Evolutionary conservation across 2,329 filamentous ascomycete genomes (phyloP), one percentile per base, ranked within the genome.

Genomic region (Cordyceps tenuipes): DNA sequence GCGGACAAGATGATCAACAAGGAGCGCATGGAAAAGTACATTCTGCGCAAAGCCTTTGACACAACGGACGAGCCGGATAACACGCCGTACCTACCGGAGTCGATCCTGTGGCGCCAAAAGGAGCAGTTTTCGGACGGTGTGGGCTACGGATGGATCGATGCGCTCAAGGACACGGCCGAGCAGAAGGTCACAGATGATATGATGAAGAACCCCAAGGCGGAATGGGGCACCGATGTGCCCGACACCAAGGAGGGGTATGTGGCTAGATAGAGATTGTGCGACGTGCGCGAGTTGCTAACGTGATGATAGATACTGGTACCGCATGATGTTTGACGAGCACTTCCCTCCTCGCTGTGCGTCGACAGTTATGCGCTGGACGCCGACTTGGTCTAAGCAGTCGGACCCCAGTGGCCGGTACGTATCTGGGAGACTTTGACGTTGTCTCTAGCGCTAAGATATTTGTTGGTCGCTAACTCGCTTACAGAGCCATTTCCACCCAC

Each of bases 51-150:
- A 77, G 95, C 94, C 3, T 99, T 99, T 72, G 94, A 99, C 76
- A 96, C 91, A 34, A 84, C 83, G 52, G 91, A 93, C 70, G 89
- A 96, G 76, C 91, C 92, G 17, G 86, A 82, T 52, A 83, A 82
- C 53, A 77, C 89, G 73, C 86, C 94, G 10, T 99, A 97, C 78
- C 85, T 99, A n/a, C 94, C 95, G 8, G 87, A 96, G 19, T 86
- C 92, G 73, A 99, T 99, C 68, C 86, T 99, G 60, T 99, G 91
- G 89, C 84, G 95, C 72, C 95, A 99, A 77, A 99, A 99, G 85
- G 94, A 99, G 80, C 94, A 99, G 78, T 99, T 99, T 81, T 95
- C 89, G 62, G 95, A 99, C 70, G 95, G 94, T 72, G 94, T 99
- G 61, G 94, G 94, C 61, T 99, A 99, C 78, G 92, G 94, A 64